phyloP scores from a whole-genome alignment of 805 yeast species.

The Hanseniaspora clermontiae region DNA sequence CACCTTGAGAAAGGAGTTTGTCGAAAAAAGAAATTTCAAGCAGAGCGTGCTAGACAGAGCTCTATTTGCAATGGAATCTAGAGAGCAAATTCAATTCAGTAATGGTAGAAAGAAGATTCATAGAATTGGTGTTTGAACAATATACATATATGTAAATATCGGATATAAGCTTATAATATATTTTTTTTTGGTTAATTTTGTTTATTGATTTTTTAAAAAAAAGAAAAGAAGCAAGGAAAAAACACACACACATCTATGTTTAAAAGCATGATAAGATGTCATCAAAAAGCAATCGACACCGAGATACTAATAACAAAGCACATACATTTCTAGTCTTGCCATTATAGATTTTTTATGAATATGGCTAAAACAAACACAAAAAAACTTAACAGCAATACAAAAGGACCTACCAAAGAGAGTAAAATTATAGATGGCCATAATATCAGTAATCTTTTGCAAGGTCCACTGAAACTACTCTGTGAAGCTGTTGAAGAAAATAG shows the following conservation, averaged over 20 bases:
- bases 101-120: slow-evolving; percentile 74
- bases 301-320: too few relatives aligned
- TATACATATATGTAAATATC: neutral
- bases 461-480: slow-evolving; percentile 83
- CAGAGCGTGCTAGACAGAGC: slow-evolving; percentile 74
- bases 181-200: too few relatives aligned
- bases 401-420: slow-evolving; percentile 35
- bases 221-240: neutral
- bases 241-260: neutral
- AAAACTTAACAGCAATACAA: neutral
- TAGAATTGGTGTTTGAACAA: slow-evolving; percentile 51
- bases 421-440: slow-evolving; percentile 36
- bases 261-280: too few relatives aligned
- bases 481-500: slow-evolving; percentile 62
- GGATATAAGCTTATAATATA: neutral
- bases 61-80: slow-evolving; percentile 64
- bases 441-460: slow-evolving; percentile 26
- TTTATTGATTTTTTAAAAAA: neutral
- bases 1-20: slow-evolving; percentile 73
- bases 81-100: slow-evolving; percentile 76
- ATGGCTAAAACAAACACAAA: neutral
- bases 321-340: too few relatives aligned
- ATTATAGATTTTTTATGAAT: too few relatives aligned
- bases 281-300: too few relatives aligned
- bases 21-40: slow-evolving; percentile 47